Base-by-base conservation (phyloP, 2,329 filamentous ascomycete species). In the Ascosphaera aggregata region DNA sequence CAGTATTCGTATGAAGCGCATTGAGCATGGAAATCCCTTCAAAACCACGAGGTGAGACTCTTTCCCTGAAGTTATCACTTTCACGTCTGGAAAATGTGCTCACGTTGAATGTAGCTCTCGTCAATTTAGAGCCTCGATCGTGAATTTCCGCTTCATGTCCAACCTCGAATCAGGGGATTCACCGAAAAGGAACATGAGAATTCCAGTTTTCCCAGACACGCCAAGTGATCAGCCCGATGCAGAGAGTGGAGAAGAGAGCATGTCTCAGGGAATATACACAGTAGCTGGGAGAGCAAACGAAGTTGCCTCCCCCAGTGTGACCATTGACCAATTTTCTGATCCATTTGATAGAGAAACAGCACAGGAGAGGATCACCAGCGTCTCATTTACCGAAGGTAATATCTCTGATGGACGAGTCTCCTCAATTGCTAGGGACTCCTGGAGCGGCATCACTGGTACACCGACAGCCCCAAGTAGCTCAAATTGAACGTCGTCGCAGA, bases 1-100 rank as follows among this genome's bases (percentile, higher is more conserved):
- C 51, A 66, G 60, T 53, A 67, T 66, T 47, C 64, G 65, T 42
- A 60, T 66, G 50, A 59, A 59, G 44, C 53, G 60, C 39, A 64
- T 65, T 46, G 59, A 60, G 41, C 52, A 55, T 45, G 59, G 5
- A 5, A 32, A n/a, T n/a, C 4, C 30, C 50, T 43, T 51, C 13
- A 32, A n/a, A n/a, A 32, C 30, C 30, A 32, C 30, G 15, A 32
- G 30, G 30, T 32, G 4, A 13, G 30, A 3, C 30, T 7, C 11
- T 3, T 56, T 16, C 55, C 55, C 41, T 46, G 54, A 39, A 52
- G 54, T 18, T 24, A 35, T 36, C 36, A 36, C 40, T 37, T 15
- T 24, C 22, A 22, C 17, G 13, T 18, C 4, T 9, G 22, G n/a
- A 19, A 17, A 20, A 56, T 58, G 54, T 39, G 56, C 53, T 17